Evolutionary conservation across 2,329 filamentous ascomycete genomes (phyloP), one percentile per base, ranked within the genome.

Genomic region (Neofusicoccum cordaticola): DNA sequence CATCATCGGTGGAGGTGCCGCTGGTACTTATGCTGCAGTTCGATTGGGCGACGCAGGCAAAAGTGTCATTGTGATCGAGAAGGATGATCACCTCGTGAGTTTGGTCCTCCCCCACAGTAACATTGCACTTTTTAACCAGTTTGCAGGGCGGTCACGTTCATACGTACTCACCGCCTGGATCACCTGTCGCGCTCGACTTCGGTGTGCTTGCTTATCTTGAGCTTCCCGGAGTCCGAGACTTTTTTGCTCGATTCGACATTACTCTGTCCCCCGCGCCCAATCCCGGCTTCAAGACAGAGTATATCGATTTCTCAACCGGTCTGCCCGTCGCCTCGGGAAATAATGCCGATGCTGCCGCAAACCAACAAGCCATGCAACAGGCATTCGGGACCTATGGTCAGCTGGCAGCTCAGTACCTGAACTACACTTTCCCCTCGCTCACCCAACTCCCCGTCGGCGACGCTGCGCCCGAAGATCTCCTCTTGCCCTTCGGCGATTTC

Each of bases 401-500:
- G 6, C 68, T 76, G 45, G 63, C 77, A 1, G 63, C 67, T 52
- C 70, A 75, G 51, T 79, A 77, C 65, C 78, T 81, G 0, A 68
- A 73, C 13, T 19, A 41, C 17, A 56, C 51, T 12, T 56, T 56
- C 51, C 51, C 51, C 5, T 56, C 51, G 31, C 51, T 56, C 8
- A 22, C 4, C 6, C 37, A 42, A 13, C 51, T 56, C 2, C 51
- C 51, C 19, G 12, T 39, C 17, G 51, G 35, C 9, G 35, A 2
- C 9, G 74, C 76, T 6, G 77, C 83, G 0, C 81, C 82, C 0
- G 74, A 78, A 35, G 82, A 83, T 47, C 72, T 86, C 1, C 69
- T 81, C 19, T 70, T 83, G 3, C 77, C 81, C 2, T 85, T 82
- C 64, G 77, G 79, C 17, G 75, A 82, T 3, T 84, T 84, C 63